Base-by-base conservation (phyloP, 1,139 yeast genomes). In the Pichia sp. region DNA sequence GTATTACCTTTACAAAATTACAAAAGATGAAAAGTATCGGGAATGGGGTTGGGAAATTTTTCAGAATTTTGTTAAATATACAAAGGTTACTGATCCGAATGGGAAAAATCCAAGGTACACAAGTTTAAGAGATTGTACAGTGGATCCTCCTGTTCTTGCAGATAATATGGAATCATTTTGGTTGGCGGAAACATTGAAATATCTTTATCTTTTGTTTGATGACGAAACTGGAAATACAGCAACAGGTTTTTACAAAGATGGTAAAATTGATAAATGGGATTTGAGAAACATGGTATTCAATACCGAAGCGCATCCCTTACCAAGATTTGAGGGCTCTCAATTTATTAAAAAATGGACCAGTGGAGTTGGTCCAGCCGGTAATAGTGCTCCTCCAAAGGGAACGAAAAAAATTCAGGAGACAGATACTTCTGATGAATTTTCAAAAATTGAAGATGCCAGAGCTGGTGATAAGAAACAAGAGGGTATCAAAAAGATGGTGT, bases 281-380 rank as follows among this genome's bases (percentile, higher is more conserved):
- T 38, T 60, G 31, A 49, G 51, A 22, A 53, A 55, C 31, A 74
- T 81, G 45, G 89, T 89, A 2, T 86, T 86, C 69, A 89, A 85
- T 61, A 85, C 96, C 2, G 96, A 85, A 56, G 96, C 95, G 0
- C 97, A 89, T 61, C 94, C 95, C 34, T 75, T 89, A 64, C 96
- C 96, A 18, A 71, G 67, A 42, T 80, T 83, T 51, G 73, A 72
- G 22, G 63, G 74, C 65, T 70, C 66, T 17, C 57, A 62, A 36
- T 78, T 81, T 55, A 67, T 68, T 42, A 82, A 89, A 2, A 86
- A 85, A 0, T 83, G 91, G 88, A 34, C 23, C 9, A 50, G 56
- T 38, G 47, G 43, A 52, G 47, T 14, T 10, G 28, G 33, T 37
- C 26, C 45, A n/a, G 17, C 15, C 11, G 17, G 17, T 21, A 21